A percentile compares a stretch with the other conserved stretches of the same genome.
Conservation (phyloP, 495 filamentous ascomycete species). For the Aspergillus heteromorphus region DNA sequence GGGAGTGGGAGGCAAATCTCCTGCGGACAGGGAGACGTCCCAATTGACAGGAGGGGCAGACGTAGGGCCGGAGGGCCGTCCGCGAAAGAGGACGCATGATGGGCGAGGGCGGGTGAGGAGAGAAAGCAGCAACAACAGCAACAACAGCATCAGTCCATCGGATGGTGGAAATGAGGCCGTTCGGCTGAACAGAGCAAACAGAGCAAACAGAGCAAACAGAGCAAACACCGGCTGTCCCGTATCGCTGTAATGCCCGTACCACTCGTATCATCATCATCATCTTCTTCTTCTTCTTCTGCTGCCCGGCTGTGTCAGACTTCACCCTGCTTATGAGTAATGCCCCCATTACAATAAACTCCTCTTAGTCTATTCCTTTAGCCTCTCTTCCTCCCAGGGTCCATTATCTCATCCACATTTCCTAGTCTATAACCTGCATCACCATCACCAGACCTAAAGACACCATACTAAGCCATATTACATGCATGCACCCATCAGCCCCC, state of each 20-base stretch:
- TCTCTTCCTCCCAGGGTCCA: too few species aligned
- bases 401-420: too few species aligned
- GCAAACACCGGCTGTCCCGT: neutral
- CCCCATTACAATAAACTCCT: too few species aligned
- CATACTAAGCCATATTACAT: too few species aligned
- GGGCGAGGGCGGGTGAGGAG: neutral
- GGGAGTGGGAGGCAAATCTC: slow-evolving; percentile 23
- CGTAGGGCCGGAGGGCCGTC: slow-evolving; percentile 32
- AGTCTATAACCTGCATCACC: too few species aligned
- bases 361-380: too few species aligned
- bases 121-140: neutral
- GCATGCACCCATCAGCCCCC: too few species aligned
- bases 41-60: slow-evolving; percentile 39
- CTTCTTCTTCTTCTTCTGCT: too few species aligned
- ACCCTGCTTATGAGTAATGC: too few species aligned
- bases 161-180: neutral
- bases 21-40: slow-evolving; percentile 22
- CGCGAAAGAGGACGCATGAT: slow-evolving; percentile 35
- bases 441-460: too few species aligned
- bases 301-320: too few species aligned
- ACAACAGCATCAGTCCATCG: slow-evolving; percentile 3
- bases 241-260: neutral
- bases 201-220: slow-evolving; percentile 7
- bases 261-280: too few species aligned
- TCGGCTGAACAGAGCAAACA: slow-evolving; percentile 2